phyloP scores from a whole-genome alignment of 768 basidiomycete species.

The Boletus rubescentipes region DNA sequence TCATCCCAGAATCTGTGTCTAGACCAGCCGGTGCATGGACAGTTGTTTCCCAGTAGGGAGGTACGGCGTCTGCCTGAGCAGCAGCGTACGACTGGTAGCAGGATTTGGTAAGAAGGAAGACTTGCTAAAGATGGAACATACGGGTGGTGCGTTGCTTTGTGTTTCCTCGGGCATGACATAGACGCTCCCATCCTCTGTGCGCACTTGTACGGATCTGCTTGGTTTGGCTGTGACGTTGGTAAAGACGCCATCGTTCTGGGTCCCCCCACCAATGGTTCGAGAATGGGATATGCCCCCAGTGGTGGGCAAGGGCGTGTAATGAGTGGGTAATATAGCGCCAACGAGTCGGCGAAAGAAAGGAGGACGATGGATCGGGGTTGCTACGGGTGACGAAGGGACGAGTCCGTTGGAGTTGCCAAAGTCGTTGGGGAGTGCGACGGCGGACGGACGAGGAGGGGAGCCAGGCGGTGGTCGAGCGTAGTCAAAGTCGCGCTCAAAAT shows the following conservation, averaged over 20 bases:
- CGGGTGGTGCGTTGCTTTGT: constrained; percentile 84
- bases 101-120: neutral
- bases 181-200: constrained; percentile 52
- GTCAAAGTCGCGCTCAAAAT: constrained; percentile 81
- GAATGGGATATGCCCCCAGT: constrained; percentile 33
- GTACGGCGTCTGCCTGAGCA: constrained; percentile 87
- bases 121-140: constrained; percentile 39
- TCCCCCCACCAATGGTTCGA: constrained; percentile 57
- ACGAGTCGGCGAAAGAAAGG: constrained; percentile 61
- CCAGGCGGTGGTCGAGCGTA: constrained; percentile 71
- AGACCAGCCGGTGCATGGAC: constrained; percentile 72
- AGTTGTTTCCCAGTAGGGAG: constrained; percentile 96
- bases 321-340: constrained; percentile 60
- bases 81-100: constrained; percentile 70
- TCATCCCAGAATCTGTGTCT: constrained; percentile 59
- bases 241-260: constrained; percentile 92
- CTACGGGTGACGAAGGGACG: constrained; percentile 50
- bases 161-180: constrained; percentile 75
- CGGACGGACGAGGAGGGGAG: constrained; percentile 64
- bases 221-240: constrained; percentile 94
- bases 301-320: constrained; percentile 56
- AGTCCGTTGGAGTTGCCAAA: constrained; percentile 72
- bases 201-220: constrained; percentile 41
- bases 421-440: constrained; percentile 60
- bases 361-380: constrained; percentile 32